Evolutionary conservation across 805 yeast species (phyloP).

Genomic region (Jamesozyma piceae): DNA sequence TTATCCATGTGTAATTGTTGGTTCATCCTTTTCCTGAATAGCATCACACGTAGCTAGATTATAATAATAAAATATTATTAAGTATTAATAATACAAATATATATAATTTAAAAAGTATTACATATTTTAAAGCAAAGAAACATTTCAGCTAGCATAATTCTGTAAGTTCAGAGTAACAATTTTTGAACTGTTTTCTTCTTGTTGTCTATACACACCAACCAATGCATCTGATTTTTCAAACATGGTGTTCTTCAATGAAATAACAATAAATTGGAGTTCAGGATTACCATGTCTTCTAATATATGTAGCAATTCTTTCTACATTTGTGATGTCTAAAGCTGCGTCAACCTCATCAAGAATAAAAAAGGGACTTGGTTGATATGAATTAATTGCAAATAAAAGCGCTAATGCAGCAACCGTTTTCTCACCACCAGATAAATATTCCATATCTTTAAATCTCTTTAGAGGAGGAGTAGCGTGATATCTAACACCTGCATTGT

Average conservation of each 20-base stretch:
- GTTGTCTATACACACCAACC: constrained; percentile 88
- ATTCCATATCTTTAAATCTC: constrained; percentile 84
- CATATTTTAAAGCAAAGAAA: background rate
- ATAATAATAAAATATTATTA: too few species aligned
- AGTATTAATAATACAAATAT: background rate
- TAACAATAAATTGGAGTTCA: constrained; percentile 82
- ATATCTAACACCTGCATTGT: constrained; percentile 68
- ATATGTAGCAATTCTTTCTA: constrained; percentile 76
- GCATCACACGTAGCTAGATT: too few species aligned
- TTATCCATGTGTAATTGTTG: too few species aligned
- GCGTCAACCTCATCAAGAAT: constrained; percentile 98
- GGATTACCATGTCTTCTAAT: constrained; percentile 68
- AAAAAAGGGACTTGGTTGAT: constrained; percentile 89
- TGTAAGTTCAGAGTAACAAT: constrained; percentile 67
- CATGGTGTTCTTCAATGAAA: constrained; percentile 76
- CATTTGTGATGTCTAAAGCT: constrained; percentile 86
- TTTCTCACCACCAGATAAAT: constrained; percentile 92
- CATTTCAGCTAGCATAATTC: constrained; percentile 39
- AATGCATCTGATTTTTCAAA: constrained; percentile 84
- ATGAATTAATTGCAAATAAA: constrained; percentile 82
- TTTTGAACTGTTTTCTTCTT: constrained; percentile 58
- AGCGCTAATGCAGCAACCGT: constrained; percentile 93
- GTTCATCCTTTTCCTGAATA: too few species aligned
- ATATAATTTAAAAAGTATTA: background rate
- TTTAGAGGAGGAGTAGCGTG: constrained; percentile 97